Base-by-base conservation (phyloP, 164 flowering plant species). In the grape (Vitis vinifera) region DNA sequence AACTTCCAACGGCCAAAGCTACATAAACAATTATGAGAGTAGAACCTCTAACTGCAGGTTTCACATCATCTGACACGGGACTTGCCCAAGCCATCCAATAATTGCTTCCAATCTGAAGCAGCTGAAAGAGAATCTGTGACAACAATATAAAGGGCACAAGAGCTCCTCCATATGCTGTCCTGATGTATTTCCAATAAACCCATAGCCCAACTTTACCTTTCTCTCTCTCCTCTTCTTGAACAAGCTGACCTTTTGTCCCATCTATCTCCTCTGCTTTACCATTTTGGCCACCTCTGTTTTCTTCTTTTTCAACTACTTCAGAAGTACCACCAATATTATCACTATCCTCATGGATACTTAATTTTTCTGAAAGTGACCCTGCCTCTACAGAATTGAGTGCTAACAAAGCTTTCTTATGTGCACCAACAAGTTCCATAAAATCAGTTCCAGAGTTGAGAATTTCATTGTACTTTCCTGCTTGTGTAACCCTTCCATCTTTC, bases 71-170 rank as follows among this genome's bases (percentile, higher is more conserved):
- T 7, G 97, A 87, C 8, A 83, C 83, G 1, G 99, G 98, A 73
- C 88, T 77, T 44, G 93, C 97, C 94, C 87, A 90, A 47, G 96
- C 94, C 94, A 95, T 95, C 99, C 99, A 95, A 61, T 90, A 95
- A 68, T 93, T 93, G 82, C 98, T 91, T 62, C 84, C 91, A 67
- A 93, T 93, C 70, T 95, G 93, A 78, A 95, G 91, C 14, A 78
- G 2, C 79, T 89, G 90, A 72, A 90, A 91, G 29, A 85, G 69
- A 72, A 82, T 59, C 59, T 83, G 88, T n/a, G 82, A 73, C 59
- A 93, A 66, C 69, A 95, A 66, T 73, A 89, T 84, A 9, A 90
- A 65, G 23, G 98, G 97, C 47, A 87, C 89, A 59, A 95, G 83
- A 66, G 87, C 87, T 67, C 99, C 99, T 61, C 87, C 81, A 59